These are phyloP conservation scores for Lepidopterella palustris DNA, from an alignment of 495 filamentous ascomycete genomes.

Conservation along the genomic window DNA sequence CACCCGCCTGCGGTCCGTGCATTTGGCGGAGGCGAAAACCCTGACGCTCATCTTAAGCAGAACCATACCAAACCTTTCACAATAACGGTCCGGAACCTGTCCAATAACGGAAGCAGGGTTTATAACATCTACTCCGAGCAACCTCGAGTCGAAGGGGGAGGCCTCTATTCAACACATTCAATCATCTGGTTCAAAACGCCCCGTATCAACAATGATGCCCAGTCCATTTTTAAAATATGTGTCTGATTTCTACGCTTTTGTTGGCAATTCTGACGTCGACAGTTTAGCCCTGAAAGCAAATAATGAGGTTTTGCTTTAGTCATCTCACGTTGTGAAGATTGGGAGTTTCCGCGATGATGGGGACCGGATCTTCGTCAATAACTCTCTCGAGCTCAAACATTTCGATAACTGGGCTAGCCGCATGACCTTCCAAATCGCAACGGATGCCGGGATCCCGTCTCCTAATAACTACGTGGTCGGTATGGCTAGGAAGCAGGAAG, in stretches of 20 bases:
- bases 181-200: not conserved
- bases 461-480: not conserved
- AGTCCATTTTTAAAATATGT: not conserved
- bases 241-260: not conserved
- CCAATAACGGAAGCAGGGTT: too few species aligned
- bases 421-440: not conserved
- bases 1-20: too few species aligned
- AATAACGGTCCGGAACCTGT: too few species aligned
- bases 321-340: not conserved
- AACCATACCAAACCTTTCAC: too few species aligned
- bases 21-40: too few species aligned
- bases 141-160: not conserved
- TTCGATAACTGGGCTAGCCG: not conserved
- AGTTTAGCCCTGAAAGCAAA: not conserved
- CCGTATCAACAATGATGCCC: not conserved
- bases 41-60: too few species aligned
- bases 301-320: not conserved
- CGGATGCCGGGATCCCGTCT: not conserved
- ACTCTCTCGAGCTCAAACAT: not conserved
- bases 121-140: not conserved
- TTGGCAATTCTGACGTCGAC: not conserved
- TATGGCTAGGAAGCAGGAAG: not conserved
- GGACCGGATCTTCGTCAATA: not conserved
- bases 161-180: not conserved
- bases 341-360: not conserved